Percentiles rank a stretch among this genome's conserved stretches.
These are phyloP conservation scores for Blastomyces silverae DNA, from an alignment of 2,329 filamentous ascomycete genomes.

Conservation along the genomic window DNA sequence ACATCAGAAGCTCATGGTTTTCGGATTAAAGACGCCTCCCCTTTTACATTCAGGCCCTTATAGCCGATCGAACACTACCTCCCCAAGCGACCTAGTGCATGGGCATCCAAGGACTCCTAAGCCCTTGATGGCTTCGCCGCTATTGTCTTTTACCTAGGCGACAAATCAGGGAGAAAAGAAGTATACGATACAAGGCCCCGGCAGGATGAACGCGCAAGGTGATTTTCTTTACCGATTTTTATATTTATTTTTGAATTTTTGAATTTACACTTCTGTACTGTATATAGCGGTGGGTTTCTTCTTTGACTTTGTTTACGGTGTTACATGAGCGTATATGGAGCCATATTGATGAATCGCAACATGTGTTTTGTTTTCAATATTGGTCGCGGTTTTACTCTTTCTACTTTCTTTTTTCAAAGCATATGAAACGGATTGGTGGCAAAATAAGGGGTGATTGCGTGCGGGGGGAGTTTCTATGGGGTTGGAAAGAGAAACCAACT, in stretches of 20 bases:
- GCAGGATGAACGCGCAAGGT: background rate
- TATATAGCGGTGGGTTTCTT: background rate
- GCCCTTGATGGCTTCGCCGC: constrained; percentile 38
- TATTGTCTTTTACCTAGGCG: constrained; percentile 4
- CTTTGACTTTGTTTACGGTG: background rate
- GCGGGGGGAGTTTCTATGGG: background rate
- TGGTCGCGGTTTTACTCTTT: background rate
- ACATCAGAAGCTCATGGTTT: constrained; percentile 10
- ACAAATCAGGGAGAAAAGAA: background rate
- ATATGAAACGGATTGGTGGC: background rate
- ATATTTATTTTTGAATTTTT: background rate
- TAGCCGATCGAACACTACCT: constrained; percentile 40
- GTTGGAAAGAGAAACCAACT: background rate
- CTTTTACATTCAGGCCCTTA: constrained; percentile 36
- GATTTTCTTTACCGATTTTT: background rate
- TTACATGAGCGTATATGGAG: constrained; percentile 3
- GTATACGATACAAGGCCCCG: background rate
- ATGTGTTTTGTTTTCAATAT: background rate
- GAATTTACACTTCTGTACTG: background rate
- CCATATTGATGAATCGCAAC: background rate
- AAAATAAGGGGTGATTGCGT: background rate
- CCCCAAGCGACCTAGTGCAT: constrained; percentile 35
- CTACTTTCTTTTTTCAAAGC: background rate
- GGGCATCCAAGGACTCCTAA: constrained; percentile 40
- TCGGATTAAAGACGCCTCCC: constrained; percentile 31